Evolutionary conservation across 2,329 filamentous ascomycete genomes (phyloP).

Genomic region (Fusarium ramigenum): DNA sequence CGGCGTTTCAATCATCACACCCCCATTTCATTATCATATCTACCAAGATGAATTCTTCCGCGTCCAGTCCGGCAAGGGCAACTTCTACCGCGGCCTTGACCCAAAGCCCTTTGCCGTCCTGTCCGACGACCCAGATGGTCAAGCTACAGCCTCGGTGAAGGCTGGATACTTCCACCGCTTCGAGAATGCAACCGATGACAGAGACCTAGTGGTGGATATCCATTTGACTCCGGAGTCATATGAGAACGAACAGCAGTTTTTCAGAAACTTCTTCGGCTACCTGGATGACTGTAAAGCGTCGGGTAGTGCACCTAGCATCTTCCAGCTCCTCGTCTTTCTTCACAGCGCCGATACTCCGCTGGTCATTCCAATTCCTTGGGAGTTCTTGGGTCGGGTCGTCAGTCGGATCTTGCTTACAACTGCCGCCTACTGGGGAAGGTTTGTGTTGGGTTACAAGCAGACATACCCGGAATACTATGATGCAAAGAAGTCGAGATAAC

Average conservation of each 20-base stretch:
- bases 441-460: background rate
- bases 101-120: background rate
- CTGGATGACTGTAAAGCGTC: conserved; percentile 2
- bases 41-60: conserved; percentile 8
- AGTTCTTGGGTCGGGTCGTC: background rate
- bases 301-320: background rate
- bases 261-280: conserved; percentile 6
- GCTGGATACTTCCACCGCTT: conserved; percentile 11
- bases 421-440: background rate
- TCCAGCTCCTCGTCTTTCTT: conserved; percentile 5
- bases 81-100: background rate
- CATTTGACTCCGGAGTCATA: conserved; percentile 4
- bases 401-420: background rate
- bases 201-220: background rate
- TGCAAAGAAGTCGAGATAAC: background rate
- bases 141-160: background rate
- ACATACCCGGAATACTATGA: conserved; percentile 3
- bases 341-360: conserved; percentile 3
- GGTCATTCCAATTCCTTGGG: background rate
- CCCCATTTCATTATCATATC: conserved; percentile 7
- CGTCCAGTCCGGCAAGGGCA: background rate
- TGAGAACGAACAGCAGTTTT: conserved; percentile 1
- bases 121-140: background rate
- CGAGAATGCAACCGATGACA: background rate
- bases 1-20: background rate